Evolutionary conservation across 2,329 filamentous ascomycete species (phyloP), one percentile per base, ranked within the genome.

Genomic region (Colletotrichum phormii): DNA sequence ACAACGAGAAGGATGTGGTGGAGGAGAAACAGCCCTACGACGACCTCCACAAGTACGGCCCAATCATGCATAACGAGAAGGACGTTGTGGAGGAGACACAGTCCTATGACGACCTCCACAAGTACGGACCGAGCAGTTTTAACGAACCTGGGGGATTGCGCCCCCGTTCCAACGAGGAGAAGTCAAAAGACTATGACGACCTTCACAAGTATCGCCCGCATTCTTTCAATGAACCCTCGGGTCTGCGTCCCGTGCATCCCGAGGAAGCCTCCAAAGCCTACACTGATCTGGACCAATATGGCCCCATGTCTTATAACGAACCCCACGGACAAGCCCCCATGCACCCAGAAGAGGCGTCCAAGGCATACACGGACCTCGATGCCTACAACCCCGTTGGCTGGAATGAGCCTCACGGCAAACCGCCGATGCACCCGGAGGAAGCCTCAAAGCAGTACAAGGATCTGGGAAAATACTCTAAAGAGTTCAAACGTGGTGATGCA

Each of bases 251-350:
- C 22, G 70, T 75, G n/a, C 79, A 80, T 15, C 54, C 78, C 1
- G 81, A 83, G 64, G 82, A 84, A 73, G 73, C 77, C 53, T 81
- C 81, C 9, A 83, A 83, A 65, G 58, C 77, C 4, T 84, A 85
- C 59, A 77, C 81, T 4, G 85, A 87, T 72, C 76, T 87, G 58
- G 77, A 79, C 64, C 79, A 82, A 67, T 87, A 88, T 75, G 46
- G 75, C 8, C 71, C 73, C 0, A 57, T 75, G 26, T 61, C 64
- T 18, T 76, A 67, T 29, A 73, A 76, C 9, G 77, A 77, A 13
- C 75, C 76, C 2, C 73, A 78, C 29, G 76, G 77, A 1, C 69
- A 74, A 26, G 71, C 31, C 2, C 69, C 73, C 5, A 12, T 71
- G 4, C 71, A 68, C 18, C 64, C 60, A 2, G 71, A 74, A n/a